Base-by-base conservation (phyloP, 2,329 filamentous ascomycete species). In the Zymoseptoria brevis region DNA sequence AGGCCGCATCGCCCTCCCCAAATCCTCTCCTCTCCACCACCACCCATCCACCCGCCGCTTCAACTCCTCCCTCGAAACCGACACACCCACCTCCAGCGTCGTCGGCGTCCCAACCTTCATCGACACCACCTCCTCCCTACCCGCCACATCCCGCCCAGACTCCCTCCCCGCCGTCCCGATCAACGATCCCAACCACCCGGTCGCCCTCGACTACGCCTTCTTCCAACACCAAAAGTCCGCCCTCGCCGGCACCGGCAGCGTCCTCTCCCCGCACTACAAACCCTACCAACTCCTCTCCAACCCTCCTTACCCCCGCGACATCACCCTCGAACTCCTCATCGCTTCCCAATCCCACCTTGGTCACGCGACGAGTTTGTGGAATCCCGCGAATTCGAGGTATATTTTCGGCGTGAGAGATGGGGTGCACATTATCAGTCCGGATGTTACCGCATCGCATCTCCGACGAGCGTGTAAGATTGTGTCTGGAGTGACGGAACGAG, bases 391-490 rank as follows among this genome's bases (percentile, higher is more conserved):
- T 77, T 87, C 91, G 64, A 84, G 89, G 66, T 97, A 97, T 77
- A 97, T 99, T 73, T 92, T 89, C 73, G 94, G 94, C 68, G 84
- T 96, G 62, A 83, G 94, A 51, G 83, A 94, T 66, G 90, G 88
- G 16, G 71, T 72, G 19, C 70, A 72, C 58, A 91, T 99, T 73
- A 96, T 99, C 74, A 88, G 87, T 8, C 85, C 97, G 3, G 94
- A 99, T 73, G 82, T 85, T 61, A 97, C 89, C 30, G 90, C 91
- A 13, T 87, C 91, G 16, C 87, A 97, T 75, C 82, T 99, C 57
- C 86, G 93, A n/a, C 86, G 94, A 55, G 92, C 94, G 4, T 90
- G 91, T n/a, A 89, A 92, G 68, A 86, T 99, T 3, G 90, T 97
- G 1, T 86, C 92, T 70, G 90, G 91, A 71, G 89, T 97, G 1